These are phyloP conservation scores for Chlorella variabilis DNA, from an alignment of 163 green algal genomes.

Conservation along the genomic window DNA sequence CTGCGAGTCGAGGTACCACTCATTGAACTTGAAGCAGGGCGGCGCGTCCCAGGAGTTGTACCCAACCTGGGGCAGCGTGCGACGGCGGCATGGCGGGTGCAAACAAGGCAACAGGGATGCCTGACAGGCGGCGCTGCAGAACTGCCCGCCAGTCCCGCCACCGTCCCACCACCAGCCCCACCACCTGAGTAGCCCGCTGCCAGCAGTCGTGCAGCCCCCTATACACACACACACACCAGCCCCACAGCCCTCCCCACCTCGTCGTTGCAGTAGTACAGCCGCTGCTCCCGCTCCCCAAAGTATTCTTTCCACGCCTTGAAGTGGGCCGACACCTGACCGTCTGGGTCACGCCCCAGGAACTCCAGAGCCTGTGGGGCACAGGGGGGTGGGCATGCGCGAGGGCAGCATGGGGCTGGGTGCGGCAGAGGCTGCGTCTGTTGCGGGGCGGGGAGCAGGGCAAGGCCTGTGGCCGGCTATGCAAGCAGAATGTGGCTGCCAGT, in stretches of 20 bases:
- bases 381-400: too few species aligned
- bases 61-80: slow-evolving; percentile 7
- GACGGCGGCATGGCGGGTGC: too few species aligned
- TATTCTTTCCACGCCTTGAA: slow-evolving; percentile 18
- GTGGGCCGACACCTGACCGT: background rate
- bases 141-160: background rate
- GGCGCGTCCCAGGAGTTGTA: slow-evolving; percentile 49
- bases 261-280: slow-evolving; percentile 54
- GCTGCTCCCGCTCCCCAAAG: slow-evolving; percentile 35
- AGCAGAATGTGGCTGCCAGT: too few species aligned
- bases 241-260: background rate
- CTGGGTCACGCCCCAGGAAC: slow-evolving; percentile 26
- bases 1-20: slow-evolving; percentile 58
- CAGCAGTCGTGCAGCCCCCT: too few species aligned
- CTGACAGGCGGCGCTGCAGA: too few species aligned
- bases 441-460: too few species aligned
- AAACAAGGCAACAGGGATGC: too few species aligned
- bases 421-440: background rate
- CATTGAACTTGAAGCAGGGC: slow-evolving; percentile 43
- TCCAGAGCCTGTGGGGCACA: slow-evolving; percentile 19
- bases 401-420: too few species aligned
- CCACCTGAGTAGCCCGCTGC: too few species aligned
- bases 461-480: background rate
- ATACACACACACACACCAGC: too few species aligned
- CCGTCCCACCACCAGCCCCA: background rate